phyloP scores from a whole-genome alignment of 306 rosid species.

The Crataegus laevigata region DNA sequence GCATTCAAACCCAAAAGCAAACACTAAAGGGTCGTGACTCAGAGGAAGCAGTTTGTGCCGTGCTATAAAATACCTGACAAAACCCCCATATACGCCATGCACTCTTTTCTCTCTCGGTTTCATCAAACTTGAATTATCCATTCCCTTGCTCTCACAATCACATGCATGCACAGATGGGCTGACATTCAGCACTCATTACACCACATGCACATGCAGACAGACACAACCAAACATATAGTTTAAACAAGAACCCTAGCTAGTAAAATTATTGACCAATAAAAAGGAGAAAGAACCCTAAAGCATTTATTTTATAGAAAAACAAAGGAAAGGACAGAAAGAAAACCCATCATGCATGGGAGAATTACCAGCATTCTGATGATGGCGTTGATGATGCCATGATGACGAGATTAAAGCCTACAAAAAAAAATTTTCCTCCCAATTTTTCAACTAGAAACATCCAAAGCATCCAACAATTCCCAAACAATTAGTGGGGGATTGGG shows the following conservation, averaged over 20 bases:
- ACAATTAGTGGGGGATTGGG: constrained; percentile 31
- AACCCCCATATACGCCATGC: constrained; percentile 40
- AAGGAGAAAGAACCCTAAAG: neutral
- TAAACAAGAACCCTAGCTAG: neutral
- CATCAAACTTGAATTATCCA: constrained; percentile 30
- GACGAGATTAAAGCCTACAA: constrained; percentile 41
- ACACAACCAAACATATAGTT: neutral
- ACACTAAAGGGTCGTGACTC: neutral
- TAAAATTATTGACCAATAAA: neutral
- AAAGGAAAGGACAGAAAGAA: neutral
- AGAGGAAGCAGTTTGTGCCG: neutral
- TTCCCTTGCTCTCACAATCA: constrained; percentile 44
- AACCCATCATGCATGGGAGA: neutral
- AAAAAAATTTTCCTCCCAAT: neutral
- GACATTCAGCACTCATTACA: constrained; percentile 69
- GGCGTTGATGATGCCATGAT: constrained; percentile 62
- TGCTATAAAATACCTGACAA: constrained; percentile 49
- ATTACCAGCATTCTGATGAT: constrained; percentile 32
- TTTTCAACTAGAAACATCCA: constrained; percentile 18
- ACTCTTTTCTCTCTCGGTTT: constrained; percentile 33
- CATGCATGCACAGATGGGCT: constrained; percentile 60
- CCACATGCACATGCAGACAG: constrained; percentile 78
- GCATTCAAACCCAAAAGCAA: neutral
- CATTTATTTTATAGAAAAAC: neutral
- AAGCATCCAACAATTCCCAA: constrained; percentile 12